Conservation (phyloP, 306 rosid species). For the Pterocarpus santalinus region DNA sequence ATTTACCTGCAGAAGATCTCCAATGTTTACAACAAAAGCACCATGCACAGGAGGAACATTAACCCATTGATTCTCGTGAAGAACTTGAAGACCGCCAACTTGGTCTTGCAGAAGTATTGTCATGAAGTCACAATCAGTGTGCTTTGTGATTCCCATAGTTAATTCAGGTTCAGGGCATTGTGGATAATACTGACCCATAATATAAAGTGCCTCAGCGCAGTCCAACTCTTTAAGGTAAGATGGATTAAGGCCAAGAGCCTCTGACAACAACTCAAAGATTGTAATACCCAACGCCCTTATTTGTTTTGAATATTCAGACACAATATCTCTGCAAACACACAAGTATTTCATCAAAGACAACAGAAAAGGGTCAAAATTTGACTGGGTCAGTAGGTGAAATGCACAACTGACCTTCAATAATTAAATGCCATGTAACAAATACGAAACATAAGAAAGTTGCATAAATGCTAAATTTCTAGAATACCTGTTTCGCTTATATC, state of each 20-base stretch:
- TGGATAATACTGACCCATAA: constrained; percentile 49
- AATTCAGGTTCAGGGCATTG: constrained; percentile 56
- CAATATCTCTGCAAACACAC: constrained; percentile 40
- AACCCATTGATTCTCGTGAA: constrained; percentile 43
- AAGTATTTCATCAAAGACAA: not conserved
- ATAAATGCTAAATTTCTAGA: not conserved
- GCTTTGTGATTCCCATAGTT: constrained; percentile 46
- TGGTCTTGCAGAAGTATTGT: constrained; percentile 60
- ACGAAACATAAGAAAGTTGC: not conserved
- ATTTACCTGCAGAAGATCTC: constrained; percentile 45
- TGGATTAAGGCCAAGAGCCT: constrained; percentile 49
- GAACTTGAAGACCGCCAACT: constrained; percentile 64
- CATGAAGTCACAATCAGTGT: constrained; percentile 49
- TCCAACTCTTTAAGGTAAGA: constrained; percentile 40
- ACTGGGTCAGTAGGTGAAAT: not conserved
- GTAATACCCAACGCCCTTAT: constrained; percentile 37
- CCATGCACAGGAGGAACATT: constrained; percentile 35
- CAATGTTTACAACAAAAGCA: constrained; percentile 48
- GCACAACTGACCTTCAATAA: constrained; percentile 11
- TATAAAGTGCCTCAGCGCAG: constrained; percentile 4
- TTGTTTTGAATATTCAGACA: constrained; percentile 52
- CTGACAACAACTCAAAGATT: constrained; percentile 48
- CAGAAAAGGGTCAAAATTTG: not conserved
- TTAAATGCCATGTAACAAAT: not conserved
- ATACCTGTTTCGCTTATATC: not conserved